A percentile compares a stretch with the other conserved stretches of the same genome.
Conservation (phyloP, 345 rosid species). For the Arabis alpina region DNA sequence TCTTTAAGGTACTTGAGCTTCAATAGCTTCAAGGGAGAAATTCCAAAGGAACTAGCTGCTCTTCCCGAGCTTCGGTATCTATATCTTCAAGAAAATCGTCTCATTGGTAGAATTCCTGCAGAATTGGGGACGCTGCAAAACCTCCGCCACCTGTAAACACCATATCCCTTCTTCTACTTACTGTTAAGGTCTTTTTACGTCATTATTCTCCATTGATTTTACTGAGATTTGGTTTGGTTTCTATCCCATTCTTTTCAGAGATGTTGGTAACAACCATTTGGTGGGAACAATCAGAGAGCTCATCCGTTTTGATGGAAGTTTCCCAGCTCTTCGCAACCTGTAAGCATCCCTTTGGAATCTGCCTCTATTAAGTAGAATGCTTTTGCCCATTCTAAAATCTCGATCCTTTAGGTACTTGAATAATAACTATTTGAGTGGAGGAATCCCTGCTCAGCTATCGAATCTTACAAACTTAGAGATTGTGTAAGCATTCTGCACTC, state of each 20-base stretch:
- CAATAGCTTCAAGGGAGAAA: conserved; percentile 92
- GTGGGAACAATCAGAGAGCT: conserved; percentile 94
- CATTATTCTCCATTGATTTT: background rate
- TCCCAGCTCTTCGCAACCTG: conserved; percentile 88
- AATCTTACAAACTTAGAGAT: conserved; percentile 89
- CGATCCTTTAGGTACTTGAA: conserved; percentile 65
- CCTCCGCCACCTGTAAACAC: conserved; percentile 59
- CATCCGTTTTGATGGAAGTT: conserved; percentile 87
- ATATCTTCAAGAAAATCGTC: conserved; percentile 91
- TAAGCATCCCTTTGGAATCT: conserved; percentile 45
- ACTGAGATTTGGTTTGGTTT: conserved; percentile 21
- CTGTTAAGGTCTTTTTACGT: background rate
- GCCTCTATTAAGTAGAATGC: background rate
- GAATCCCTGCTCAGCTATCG: conserved; percentile 90
- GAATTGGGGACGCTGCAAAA: conserved; percentile 78
- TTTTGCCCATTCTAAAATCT: conserved; percentile 21
- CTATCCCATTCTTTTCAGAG: conserved; percentile 51
- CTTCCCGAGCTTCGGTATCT: conserved; percentile 93
- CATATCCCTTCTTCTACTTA: conserved; percentile 3
- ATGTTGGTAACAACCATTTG: conserved; percentile 92
- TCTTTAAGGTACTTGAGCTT: conserved; percentile 77
- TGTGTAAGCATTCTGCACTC: conserved; percentile 58
- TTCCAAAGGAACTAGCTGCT: conserved; percentile 83
- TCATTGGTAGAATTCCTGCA: conserved; percentile 80
- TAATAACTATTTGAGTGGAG: conserved; percentile 91